phyloP scores from a whole-genome alignment of 331 rosid genomes.

The Stylosanthes scabra region DNA sequence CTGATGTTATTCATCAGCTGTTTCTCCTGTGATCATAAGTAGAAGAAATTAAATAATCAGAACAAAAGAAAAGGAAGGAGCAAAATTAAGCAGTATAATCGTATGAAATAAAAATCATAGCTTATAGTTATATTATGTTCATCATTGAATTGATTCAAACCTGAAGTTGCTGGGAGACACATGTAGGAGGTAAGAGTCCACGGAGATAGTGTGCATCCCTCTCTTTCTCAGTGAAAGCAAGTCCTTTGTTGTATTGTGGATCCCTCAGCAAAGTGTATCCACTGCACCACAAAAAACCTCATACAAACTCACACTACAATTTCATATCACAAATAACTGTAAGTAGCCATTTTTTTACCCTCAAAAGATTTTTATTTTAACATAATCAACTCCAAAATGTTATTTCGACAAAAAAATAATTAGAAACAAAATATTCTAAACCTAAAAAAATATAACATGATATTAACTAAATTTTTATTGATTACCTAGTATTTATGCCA shows the following conservation, averaged over 20 bases:
- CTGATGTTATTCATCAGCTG: slow-evolving; percentile 62
- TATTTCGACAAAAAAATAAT: no score
- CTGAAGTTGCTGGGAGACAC: slow-evolving; percentile 72
- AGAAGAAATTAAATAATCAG: not conserved
- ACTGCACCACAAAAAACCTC: slow-evolving; percentile 47
- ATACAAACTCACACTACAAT: not conserved
- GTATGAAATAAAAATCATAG: not conserved
- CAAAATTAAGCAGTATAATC: no score
- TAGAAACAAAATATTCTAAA: no score
- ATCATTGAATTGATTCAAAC: slow-evolving; percentile 38
- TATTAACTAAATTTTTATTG: no score
- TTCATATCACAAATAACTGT: not conserved
- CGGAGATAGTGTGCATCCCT: slow-evolving; percentile 56
- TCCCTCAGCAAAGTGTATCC: slow-evolving; percentile 74
- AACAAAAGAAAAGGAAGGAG: not conserved
- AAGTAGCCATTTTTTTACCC: no score
- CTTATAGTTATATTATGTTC: not conserved
- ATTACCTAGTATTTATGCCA: no score
- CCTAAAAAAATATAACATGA: no score
- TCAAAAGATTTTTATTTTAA: no score
- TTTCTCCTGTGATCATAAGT: slow-evolving; percentile 55
- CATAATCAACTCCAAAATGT: no score
- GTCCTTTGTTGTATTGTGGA: slow-evolving; percentile 84
- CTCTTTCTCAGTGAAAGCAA: slow-evolving; percentile 57
- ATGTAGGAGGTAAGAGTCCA: slow-evolving; percentile 74